phyloP scores from a whole-genome alignment of 306 rosid species.

The Phaseolus lunatus region DNA sequence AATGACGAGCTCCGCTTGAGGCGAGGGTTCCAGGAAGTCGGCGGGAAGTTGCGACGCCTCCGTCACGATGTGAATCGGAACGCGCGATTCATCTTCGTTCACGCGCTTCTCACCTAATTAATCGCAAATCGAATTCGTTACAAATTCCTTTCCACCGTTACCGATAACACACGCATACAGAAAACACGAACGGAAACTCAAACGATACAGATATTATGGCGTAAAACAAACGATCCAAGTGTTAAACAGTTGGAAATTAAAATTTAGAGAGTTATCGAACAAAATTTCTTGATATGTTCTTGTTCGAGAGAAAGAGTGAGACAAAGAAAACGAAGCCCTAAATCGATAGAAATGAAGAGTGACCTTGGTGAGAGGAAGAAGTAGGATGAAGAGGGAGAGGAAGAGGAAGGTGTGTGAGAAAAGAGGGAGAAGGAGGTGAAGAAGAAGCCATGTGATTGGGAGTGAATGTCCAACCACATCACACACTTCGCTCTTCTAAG shows the following conservation, averaged over 20 bases:
- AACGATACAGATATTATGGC: neutral
- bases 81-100: slow-evolving; percentile 55
- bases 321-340: slow-evolving; percentile 30
- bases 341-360: slow-evolving; percentile 10
- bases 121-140: slow-evolving; percentile 9
- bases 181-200: neutral
- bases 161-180: neutral
- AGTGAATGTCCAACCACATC: slow-evolving; percentile 35
- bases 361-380: slow-evolving; percentile 53
- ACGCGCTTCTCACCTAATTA: slow-evolving; percentile 62
- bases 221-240: slow-evolving; percentile 1
- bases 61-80: slow-evolving; percentile 75
- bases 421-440: slow-evolving; percentile 31
- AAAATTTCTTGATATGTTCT: neutral
- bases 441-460: slow-evolving; percentile 49
- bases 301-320: slow-evolving; percentile 33
- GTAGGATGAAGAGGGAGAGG: slow-evolving; percentile 41
- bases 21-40: slow-evolving; percentile 79
- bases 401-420: slow-evolving; percentile 44
- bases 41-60: slow-evolving; percentile 79
- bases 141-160: slow-evolving; percentile 19
- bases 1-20: slow-evolving; percentile 59
- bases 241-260: slow-evolving; percentile 13
- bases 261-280: neutral
- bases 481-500: slow-evolving; percentile 26